phyloP scores from a whole-genome alignment of 768 basidiomycete species.

The Macrolepiota dolichaula region DNA sequence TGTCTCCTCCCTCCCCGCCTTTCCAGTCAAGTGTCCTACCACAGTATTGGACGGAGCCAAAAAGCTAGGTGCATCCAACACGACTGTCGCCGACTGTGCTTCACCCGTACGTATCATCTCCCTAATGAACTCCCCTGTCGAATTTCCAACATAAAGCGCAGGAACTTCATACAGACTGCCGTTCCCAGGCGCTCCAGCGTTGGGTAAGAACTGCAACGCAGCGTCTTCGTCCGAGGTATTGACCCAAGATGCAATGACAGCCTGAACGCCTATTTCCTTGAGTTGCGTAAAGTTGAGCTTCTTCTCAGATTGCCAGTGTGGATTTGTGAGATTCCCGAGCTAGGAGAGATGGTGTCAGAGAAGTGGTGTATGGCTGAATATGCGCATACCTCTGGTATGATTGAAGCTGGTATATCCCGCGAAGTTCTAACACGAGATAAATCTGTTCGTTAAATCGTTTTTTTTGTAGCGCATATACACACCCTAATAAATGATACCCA shows the following conservation, averaged over 20 bases:
- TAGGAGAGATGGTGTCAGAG: not conserved
- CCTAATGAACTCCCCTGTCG: constrained; percentile 25
- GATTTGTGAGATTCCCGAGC: constrained; percentile 28
- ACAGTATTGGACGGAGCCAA: constrained; percentile 20
- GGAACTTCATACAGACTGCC: constrained; percentile 27
- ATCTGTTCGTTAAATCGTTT: not conserved
- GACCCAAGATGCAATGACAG: constrained; percentile 26
- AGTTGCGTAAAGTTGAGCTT: constrained; percentile 21
- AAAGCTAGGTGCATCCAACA: constrained; percentile 26
- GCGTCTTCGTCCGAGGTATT: constrained; percentile 25
- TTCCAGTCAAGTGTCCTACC: constrained; percentile 22
- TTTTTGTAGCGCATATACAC: constrained; percentile 1
- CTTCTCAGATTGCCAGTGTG: constrained; percentile 28
- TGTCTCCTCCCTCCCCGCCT: constrained; percentile 15
- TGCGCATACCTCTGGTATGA: constrained; percentile 22
- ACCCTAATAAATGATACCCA: constrained; percentile 26
- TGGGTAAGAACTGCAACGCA: constrained; percentile 26
- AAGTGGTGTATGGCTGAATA: not conserved
- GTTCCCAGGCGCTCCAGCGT: constrained; percentile 22
- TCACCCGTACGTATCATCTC: constrained; percentile 15
- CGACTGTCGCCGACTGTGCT: constrained; percentile 24
- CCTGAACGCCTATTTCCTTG: constrained; percentile 19
- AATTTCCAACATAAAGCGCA: constrained; percentile 24
- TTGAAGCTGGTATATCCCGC: constrained; percentile 15
- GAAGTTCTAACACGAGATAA: constrained; percentile 16